These are phyloP conservation scores for Peronospora belbahrii DNA, from an alignment of 352 stramenopile species.

Conservation along the genomic window DNA sequence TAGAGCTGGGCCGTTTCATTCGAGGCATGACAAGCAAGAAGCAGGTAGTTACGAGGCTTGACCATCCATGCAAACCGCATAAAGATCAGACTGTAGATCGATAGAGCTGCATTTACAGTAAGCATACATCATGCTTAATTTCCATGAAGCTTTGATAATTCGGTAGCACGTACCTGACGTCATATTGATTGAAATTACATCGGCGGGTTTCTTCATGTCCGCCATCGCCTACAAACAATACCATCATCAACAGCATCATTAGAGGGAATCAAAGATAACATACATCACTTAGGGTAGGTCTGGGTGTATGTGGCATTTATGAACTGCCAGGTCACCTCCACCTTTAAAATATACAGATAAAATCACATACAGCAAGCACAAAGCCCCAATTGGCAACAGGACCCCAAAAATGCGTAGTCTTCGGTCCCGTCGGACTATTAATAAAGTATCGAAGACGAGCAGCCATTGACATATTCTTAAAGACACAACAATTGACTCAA, in stretches of 20 bases:
- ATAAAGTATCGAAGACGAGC: constrained; percentile 53
- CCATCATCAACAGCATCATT: not conserved
- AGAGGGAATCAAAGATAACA: constrained; percentile 6
- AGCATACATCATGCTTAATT: constrained; percentile 1
- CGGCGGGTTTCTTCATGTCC: constrained; percentile 77
- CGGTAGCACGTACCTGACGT: constrained; percentile 42
- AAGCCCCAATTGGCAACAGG: constrained; percentile 87
- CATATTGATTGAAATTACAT: constrained; percentile 86
- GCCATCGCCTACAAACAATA: constrained; percentile 49
- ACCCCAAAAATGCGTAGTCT: constrained; percentile 86
- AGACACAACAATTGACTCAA: not conserved
- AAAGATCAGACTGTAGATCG: constrained; percentile 82
- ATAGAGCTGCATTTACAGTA: constrained; percentile 50
- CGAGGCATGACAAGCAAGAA: constrained; percentile 76
- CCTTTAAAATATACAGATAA: not conserved
- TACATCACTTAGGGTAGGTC: not conserved
- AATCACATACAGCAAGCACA: constrained; percentile 56
- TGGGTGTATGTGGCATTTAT: too few species aligned
- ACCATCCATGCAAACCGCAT: constrained; percentile 88
- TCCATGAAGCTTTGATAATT: not conserved
- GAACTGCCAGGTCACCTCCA: too few species aligned
- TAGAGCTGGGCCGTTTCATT: constrained; percentile 82
- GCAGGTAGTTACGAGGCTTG: constrained; percentile 80
- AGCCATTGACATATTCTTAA: constrained; percentile 27
- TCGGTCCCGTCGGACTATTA: constrained; percentile 74